A percentile compares a stretch with the other conserved stretches of the same genome.
Conservation (phyloP, 2,329 filamentous ascomycete genomes). For the Fragosphaeria purpurea region DNA sequence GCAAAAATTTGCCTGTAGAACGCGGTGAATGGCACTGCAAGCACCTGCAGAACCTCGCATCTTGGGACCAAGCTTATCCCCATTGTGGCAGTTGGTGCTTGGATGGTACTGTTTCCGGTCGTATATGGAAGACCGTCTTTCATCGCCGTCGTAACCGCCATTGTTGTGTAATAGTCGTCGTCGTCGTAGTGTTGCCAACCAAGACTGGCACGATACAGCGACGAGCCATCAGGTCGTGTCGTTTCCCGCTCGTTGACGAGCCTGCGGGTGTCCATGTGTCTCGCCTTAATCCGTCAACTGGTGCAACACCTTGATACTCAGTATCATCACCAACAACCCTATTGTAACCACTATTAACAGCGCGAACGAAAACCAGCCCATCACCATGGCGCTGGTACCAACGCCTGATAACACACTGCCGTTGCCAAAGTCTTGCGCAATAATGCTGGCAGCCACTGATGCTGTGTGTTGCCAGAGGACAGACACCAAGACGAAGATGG, state of each 20-base stretch:
- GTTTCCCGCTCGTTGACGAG: no score
- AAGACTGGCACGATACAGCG: no score
- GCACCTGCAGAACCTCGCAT: no score
- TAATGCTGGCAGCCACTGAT: slow-evolving; percentile 86
- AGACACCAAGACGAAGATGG: slow-evolving; percentile 63
- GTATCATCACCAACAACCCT: slow-evolving; percentile 88
- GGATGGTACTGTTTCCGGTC: no score
- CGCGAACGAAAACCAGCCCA: slow-evolving; percentile 96
- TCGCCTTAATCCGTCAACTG: slow-evolving; percentile 35
- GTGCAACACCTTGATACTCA: slow-evolving; percentile 76
- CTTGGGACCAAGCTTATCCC: no score
- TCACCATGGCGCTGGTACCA: slow-evolving; percentile 88
- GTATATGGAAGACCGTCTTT: no score
- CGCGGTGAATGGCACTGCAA: no score
- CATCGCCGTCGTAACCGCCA: no score
- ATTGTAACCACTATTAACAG: slow-evolving; percentile 92
- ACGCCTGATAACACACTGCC: slow-evolving; percentile 79
- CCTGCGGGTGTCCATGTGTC: no score
- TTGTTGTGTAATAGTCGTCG: slow-evolving; percentile 2
- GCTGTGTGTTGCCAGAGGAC: slow-evolving; percentile 90
- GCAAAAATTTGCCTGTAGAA: no score
- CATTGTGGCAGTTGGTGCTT: no score
- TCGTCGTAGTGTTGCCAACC: not conserved
- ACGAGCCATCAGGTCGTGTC: no score
- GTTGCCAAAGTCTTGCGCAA: slow-evolving; percentile 87